Evolutionary conservation across 495 filamentous ascomycete genomes (phyloP), one percentile per base, ranked within the genome.

Genomic region (Aspergillus hancockii): DNA sequence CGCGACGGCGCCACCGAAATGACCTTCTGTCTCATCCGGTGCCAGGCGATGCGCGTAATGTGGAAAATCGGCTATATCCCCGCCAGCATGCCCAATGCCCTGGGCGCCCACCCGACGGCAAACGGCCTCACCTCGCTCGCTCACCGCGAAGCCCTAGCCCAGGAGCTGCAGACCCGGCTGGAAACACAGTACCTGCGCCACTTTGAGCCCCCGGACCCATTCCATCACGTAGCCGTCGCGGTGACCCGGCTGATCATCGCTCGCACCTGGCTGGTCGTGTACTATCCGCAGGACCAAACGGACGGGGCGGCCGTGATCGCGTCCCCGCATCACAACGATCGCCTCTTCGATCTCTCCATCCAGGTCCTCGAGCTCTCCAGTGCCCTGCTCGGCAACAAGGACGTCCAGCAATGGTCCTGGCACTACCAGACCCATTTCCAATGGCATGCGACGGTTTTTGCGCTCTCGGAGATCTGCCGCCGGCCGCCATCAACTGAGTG

Each of bases 11-110:
- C 79, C 3, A 93, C 90, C 5, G 89, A 93, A 51, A 89, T 92
- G 85, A 88, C 88, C 0, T 91, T 94, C 64, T 86, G 83, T 49
- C 74, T 95, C 7, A 83, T 89, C 30, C 79, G 86, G 4, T 88
- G 80, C 60, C 81, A 88, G 12, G 41, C 55, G 0, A 55, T 67
- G 41, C 61, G 57, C 6, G 41, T 55, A 3, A 34, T 70, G 21
- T 69, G 71, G 57, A 67, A 69, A n/a, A 61, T 71, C 0, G 64
- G 63, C 50, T 74, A 69, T 43, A 31, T 64, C 16, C 61, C 67
- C 18, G 59, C 60, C 5, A 61, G 25, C 25, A 28, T 28, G 25
- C 25, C 25, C 3, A 28, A 28, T 28, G 7, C 25, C 25, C 25
- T 28, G 25, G 25, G 25, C 25, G 7, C 31, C 14, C 43, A 46